Conservation (phyloP, 2,329 filamentous ascomycete species). For the Geoglossum cookeanum region DNA sequence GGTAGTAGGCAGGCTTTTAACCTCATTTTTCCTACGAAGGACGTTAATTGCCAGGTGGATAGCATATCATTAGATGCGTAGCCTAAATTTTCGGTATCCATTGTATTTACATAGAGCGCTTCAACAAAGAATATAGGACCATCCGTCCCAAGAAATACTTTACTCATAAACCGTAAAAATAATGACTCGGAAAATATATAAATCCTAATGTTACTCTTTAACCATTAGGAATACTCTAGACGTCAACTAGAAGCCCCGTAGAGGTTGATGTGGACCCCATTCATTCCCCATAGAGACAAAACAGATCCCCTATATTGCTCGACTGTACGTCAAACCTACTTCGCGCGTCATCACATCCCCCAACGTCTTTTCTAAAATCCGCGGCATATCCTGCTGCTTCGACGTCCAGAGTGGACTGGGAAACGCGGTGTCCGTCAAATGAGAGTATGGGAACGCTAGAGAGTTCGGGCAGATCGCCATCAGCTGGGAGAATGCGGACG, state of each 20-base stretch:
- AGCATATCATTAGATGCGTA: not conserved
- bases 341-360: conserved; percentile 37
- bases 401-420: conserved; percentile 22
- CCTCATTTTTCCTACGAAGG: not conserved
- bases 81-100: not conserved
- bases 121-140: not conserved
- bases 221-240: not conserved
- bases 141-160: not conserved
- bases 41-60: not conserved
- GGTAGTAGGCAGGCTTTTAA: not conserved
- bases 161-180: not conserved
- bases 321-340: conserved; percentile 17
- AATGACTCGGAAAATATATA: not conserved
- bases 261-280: not conserved
- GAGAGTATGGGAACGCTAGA: conserved; percentile 37
- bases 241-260: not conserved
- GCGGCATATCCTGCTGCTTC: conserved; percentile 33
- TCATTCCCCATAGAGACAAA: conserved; percentile 33
- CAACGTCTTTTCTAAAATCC: conserved; percentile 43
- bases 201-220: not conserved
- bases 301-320: conserved; percentile 37
- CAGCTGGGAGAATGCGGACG: conserved; percentile 29
- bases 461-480: conserved; percentile 28
- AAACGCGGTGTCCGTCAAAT: conserved; percentile 39
- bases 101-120: conserved; percentile 2